A percentile compares a stretch with the other conserved stretches of the same genome.
Evolutionary conservation across 768 basidiomycete genomes (phyloP).

Genomic region (Harrya chromipes): DNA sequence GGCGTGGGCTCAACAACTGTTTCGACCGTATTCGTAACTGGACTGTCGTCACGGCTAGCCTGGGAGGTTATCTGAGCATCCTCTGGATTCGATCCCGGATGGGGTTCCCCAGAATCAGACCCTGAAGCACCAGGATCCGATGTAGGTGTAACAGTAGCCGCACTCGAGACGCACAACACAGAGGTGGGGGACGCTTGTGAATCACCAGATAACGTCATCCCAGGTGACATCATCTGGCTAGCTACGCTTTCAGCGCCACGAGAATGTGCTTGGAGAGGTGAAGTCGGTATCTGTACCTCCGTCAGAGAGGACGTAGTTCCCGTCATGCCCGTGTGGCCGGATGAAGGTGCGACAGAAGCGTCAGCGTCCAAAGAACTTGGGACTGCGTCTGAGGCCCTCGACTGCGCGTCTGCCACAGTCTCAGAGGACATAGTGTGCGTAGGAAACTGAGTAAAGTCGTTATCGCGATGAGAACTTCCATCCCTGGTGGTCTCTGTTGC

Average conservation of each 20-base stretch:
- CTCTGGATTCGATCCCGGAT: background rate
- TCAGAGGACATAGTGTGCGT: background rate
- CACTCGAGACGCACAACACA: background rate
- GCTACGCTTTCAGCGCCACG: background rate
- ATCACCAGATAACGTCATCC: background rate
- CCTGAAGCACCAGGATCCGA: background rate
- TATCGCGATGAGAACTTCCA: background rate
- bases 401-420: background rate
- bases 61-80: background rate
- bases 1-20: background rate
- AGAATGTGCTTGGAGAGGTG: background rate
- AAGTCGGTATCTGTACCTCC: background rate
- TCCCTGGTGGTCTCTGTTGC: background rate
- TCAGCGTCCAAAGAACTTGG: background rate
- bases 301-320: background rate
- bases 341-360: background rate
- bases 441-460: background rate
- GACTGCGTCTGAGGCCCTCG: background rate
- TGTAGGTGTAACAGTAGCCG: background rate
- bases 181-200: background rate
- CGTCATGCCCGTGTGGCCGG: no score
- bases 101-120: background rate
- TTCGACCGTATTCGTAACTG: background rate
- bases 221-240: background rate
- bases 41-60: background rate